Evolutionary conservation across 23 red algal genomes (phyloP).

Genomic region (Gracilaria caudata): DNA sequence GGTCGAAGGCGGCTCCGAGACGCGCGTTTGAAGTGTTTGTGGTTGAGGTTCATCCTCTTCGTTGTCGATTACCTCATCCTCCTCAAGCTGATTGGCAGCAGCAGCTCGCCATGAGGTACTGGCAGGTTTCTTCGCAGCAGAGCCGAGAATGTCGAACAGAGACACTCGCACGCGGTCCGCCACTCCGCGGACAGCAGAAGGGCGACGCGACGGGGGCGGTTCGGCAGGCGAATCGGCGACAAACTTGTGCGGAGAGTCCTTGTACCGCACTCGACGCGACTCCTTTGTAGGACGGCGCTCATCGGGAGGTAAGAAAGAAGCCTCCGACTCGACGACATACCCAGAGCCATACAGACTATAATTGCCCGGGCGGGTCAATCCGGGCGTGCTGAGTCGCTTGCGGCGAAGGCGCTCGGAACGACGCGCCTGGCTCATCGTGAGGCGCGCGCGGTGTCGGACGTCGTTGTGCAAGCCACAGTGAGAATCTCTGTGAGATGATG

Average conservation of each 20-base stretch:
- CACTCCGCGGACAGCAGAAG: neutral
- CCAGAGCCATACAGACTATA: slow-evolving; percentile 51
- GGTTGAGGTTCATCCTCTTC: slow-evolving; percentile 6
- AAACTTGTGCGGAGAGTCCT: slow-evolving; percentile 46
- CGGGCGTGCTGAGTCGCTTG: slow-evolving; percentile 49
- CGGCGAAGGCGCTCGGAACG: slow-evolving; percentile 58
- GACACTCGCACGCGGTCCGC: slow-evolving; percentile 30
- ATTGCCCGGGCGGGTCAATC: slow-evolving; percentile 32
- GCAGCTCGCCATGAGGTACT: slow-evolving; percentile 23
- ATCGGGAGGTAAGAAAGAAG: slow-evolving; percentile 40
- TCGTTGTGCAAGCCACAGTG: neutral
- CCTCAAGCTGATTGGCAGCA: neutral
- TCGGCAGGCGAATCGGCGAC: slow-evolving; percentile 40
- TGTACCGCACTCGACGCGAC: slow-evolving; percentile 50
- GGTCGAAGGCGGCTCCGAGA: neutral
- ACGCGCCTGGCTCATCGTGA: slow-evolving; percentile 46
- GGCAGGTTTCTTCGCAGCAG: slow-evolving; percentile 52
- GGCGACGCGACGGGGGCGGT: neutral
- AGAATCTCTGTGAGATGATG: neutral
- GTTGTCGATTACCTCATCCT: slow-evolving; percentile 21
- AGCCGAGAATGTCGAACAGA: slow-evolving; percentile 59
- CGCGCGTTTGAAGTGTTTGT: neutral
- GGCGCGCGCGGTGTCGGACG: neutral
- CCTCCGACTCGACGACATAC: slow-evolving; percentile 63
- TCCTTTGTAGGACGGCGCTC: neutral